phyloP scores from a whole-genome alignment of 768 basidiomycete species.

The Leccinum imitatum region DNA sequence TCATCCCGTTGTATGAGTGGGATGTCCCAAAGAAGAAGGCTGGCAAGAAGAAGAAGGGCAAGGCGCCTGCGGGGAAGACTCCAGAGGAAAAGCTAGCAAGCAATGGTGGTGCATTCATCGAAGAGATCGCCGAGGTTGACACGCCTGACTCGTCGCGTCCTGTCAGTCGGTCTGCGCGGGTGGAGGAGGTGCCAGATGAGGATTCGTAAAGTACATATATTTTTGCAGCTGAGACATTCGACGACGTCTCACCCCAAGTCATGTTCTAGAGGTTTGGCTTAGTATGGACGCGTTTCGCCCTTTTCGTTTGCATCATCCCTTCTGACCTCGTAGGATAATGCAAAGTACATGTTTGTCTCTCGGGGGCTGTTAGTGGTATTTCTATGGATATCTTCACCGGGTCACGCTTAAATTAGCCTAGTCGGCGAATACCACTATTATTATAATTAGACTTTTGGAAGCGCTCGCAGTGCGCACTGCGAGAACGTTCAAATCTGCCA shows the following conservation, averaged over 20 bases:
- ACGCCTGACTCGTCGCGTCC: slow-evolving; percentile 34
- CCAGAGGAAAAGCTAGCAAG: slow-evolving; percentile 41
- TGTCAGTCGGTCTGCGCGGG: slow-evolving; percentile 38
- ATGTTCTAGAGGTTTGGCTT: not conserved
- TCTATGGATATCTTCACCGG: not conserved
- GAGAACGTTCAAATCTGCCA: not conserved
- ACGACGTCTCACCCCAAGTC: too few relatives aligned
- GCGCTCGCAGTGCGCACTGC: too few relatives aligned
- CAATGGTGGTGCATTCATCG: slow-evolving; percentile 40
- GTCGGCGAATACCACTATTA: not conserved
- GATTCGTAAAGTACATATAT: slow-evolving; percentile 22
- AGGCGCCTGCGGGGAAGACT: slow-evolving; percentile 30
- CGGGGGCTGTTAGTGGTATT: not conserved
- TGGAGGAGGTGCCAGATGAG: slow-evolving; percentile 48
- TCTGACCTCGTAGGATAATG: not conserved
- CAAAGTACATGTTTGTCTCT: not conserved
- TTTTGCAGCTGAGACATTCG: not conserved
- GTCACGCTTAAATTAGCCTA: not conserved
- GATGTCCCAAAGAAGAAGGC: slow-evolving; percentile 76
- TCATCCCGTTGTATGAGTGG: slow-evolving; percentile 97
- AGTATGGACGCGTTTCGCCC: not conserved
- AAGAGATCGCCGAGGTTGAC: slow-evolving; percentile 36
- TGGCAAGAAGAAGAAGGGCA: slow-evolving; percentile 62
- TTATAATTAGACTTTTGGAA: not conserved
- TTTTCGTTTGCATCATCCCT: too few relatives aligned